These are phyloP conservation scores for Lentithecium fluviatile DNA, from an alignment of 495 filamentous ascomycete genomes.

Conservation along the genomic window DNA sequence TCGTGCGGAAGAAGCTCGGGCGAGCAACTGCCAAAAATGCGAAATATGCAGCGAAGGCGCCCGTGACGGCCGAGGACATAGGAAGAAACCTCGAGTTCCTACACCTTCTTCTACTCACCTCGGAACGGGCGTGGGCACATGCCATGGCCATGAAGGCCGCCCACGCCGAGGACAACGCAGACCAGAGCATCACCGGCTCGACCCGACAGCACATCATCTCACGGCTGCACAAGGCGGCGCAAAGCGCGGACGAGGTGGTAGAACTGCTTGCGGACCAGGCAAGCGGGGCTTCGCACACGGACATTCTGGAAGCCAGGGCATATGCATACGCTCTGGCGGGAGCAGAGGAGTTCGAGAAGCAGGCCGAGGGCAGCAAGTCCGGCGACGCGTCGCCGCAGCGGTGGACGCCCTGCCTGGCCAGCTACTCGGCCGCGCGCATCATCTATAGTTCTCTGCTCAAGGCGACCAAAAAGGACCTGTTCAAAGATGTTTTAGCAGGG, in stretches of 20 bases:
- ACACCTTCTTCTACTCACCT: constrained; percentile 73
- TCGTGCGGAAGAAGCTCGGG: constrained; percentile 77
- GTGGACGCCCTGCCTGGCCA: constrained; percentile 75
- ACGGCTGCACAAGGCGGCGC: constrained; percentile 74
- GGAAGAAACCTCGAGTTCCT: constrained; percentile 75
- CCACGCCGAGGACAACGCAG: constrained; percentile 69
- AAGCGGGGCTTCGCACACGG: constrained; percentile 64
- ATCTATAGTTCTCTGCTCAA: constrained; percentile 78
- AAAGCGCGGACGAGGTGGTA: constrained; percentile 66
- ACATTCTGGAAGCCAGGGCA: constrained; percentile 82
- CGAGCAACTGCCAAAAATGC: constrained; percentile 77
- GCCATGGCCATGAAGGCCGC: constrained; percentile 90
- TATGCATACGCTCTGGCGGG: constrained; percentile 75
- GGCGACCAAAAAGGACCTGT: constrained; percentile 65
- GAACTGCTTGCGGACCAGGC: constrained; percentile 59
- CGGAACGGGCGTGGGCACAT: constrained; percentile 94
- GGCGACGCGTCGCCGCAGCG: constrained; percentile 40
- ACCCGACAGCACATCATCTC: constrained; percentile 85
- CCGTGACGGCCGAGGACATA: constrained; percentile 76
- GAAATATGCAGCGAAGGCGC: constrained; percentile 73
- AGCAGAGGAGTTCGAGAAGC: constrained; percentile 77
- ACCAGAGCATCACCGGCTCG: constrained; percentile 72
- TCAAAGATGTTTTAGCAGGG: constrained; percentile 77
- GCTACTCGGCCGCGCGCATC: constrained; percentile 72
- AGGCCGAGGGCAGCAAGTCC: constrained; percentile 42